Percentiles rank a stretch among this genome's conserved stretches.
These are phyloP conservation scores for Monascus ruber DNA, from an alignment of 2,329 filamentous ascomycete species.

Conservation along the genomic window DNA sequence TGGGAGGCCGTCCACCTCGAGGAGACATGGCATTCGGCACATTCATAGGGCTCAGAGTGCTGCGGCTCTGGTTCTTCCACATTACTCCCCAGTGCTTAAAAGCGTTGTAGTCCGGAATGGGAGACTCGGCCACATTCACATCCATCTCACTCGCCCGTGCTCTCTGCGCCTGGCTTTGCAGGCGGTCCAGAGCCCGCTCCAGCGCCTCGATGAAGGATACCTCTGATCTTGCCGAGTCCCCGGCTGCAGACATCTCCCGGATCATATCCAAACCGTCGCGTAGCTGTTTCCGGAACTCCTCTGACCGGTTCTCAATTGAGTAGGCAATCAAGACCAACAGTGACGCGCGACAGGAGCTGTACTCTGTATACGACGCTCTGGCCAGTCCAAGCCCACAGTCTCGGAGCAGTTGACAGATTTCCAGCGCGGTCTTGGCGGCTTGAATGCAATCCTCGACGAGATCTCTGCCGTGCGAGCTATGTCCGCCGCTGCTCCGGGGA, in stretches of 20 bases:
- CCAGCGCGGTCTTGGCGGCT: conserved; percentile 15
- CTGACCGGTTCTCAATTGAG: conserved; percentile 15
- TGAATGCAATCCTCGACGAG: conserved; percentile 16
- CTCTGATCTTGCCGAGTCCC: conserved; percentile 21
- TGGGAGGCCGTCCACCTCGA: no score
- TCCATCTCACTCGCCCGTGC: background rate
- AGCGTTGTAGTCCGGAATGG: conserved; percentile 3
- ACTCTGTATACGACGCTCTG: conserved; percentile 24
- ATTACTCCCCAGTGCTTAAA: conserved; percentile 11
- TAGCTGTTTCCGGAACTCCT: conserved; percentile 11
- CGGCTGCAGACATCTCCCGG: conserved; percentile 18
- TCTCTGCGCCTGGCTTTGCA: conserved; percentile 4
- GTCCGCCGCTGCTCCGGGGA: background rate
- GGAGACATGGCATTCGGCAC: no score
- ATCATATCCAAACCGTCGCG: conserved; percentile 18
- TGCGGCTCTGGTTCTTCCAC: background rate
- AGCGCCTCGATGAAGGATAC: conserved; percentile 20
- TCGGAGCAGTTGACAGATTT: conserved; percentile 13
- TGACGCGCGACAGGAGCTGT: conserved; percentile 24
- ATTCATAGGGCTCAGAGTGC: no score
- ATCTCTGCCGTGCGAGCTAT: conserved; percentile 2
- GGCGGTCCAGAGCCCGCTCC: conserved; percentile 13
- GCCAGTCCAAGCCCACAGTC: conserved; percentile 15
- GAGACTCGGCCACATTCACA: background rate
- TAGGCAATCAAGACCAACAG: conserved; percentile 24